These are phyloP conservation scores for Ceratocystis harringtonii DNA, from an alignment of 2,329 filamentous ascomycete species.

Conservation along the genomic window DNA sequence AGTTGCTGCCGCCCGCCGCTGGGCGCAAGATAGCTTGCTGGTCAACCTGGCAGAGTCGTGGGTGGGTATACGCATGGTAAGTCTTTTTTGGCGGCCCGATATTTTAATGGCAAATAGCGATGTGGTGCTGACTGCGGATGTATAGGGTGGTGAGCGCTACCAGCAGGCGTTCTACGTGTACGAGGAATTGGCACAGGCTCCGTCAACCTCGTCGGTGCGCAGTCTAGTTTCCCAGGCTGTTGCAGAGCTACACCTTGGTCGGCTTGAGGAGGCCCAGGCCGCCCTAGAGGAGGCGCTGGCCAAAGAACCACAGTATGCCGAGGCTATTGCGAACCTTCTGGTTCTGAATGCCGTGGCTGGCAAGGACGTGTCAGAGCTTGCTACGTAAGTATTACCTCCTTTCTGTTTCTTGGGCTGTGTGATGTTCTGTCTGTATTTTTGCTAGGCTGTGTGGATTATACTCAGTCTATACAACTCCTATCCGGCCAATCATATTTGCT, in stretches of 20 bases:
- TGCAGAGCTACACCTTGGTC: conserved; percentile 77
- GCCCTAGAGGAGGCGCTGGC: conserved; percentile 68
- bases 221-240: conserved; percentile 78
- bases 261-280: conserved; percentile 74
- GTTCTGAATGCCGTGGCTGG: conserved; percentile 67
- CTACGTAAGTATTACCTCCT: conserved; percentile 34
- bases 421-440: no score
- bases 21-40: conserved; percentile 86
- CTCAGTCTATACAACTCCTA: no score
- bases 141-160: conserved; percentile 81
- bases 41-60: conserved; percentile 93
- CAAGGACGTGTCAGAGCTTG: conserved; percentile 49
- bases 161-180: conserved; percentile 96
- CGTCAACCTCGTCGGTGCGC: conserved; percentile 60
- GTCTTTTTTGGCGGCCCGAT: conserved; percentile 21
- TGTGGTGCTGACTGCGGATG: no score
- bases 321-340: conserved; percentile 68
- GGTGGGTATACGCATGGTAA: conserved; percentile 75
- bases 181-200: conserved; percentile 82
- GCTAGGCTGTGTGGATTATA: no score
- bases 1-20: conserved; percentile 69
- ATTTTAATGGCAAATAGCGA: not conserved
- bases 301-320: conserved; percentile 54
- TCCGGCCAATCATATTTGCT: conserved; percentile 2
- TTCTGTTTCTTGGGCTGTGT: not conserved